Evolutionary conservation across 305 asterid species (phyloP), one percentile per base, ranked within the genome.

Genomic region (Vinca major): DNA sequence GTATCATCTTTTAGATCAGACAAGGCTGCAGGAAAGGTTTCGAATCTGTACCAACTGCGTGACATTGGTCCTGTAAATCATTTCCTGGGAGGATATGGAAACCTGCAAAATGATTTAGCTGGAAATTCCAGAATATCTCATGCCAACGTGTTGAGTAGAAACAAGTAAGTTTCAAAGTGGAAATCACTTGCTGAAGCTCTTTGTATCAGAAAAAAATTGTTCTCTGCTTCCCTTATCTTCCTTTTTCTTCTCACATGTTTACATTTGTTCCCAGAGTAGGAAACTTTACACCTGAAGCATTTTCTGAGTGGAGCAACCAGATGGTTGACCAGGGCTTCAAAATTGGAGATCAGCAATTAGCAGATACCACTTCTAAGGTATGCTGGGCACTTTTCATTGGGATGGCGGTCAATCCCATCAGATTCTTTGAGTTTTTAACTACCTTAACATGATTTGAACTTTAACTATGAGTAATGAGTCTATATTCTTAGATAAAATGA

Each of bases 101-200:
- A 37, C 14, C 7, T 58, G 14, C 47, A 33, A 58, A 37, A 37
- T 58, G 44, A 36, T 58, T 2, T 20, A 12, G 20, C 6, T 20
- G 37, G 64, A 4, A 58, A 36, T 58, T 58, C 12, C 47, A 37
- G 45, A 36, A 58, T 37, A 16, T 60, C 11, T 36, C 64, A 37
- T 13, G 47, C 64, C 64, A 60, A 37, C 7, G 2, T 7, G 47
- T 60, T 60, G 64, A 37, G 4, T 37, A 40, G 64, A 37, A 37
- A 60, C 2, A 7, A 60, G 64, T 60, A 60, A 60, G 64, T 33
- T 21, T 57, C 36, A 21, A 57, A 56, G 62, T 56, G 62, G 62
- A 56, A 33, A 4, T 56, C 7, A 11, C 43, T 56, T 26, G 14
- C 43, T 11, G 40, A 33, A 26, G 39, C 11, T 21, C 7, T 55